Percentiles rank a stretch among this genome's conserved stretches.
Evolutionary conservation across 495 filamentous ascomycete genomes (phyloP).

Genomic region (Filosporella fistucella): DNA sequence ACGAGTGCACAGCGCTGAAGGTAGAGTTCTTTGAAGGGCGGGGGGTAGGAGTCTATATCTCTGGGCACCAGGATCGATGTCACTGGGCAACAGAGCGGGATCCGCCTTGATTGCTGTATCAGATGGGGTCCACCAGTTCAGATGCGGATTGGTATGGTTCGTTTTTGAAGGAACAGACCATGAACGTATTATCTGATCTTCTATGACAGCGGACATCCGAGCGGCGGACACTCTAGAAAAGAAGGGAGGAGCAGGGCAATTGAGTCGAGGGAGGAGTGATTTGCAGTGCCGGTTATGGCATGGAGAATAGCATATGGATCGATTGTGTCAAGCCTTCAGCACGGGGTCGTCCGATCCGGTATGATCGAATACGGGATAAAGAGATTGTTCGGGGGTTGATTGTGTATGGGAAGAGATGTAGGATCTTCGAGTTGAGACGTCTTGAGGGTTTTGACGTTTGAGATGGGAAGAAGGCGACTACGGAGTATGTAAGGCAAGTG

Average conservation of each 20-base stretch:
- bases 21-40: neutral
- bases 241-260: neutral
- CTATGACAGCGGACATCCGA: constrained; percentile 25
- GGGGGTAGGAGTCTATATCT: constrained; percentile 21
- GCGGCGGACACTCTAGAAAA: constrained; percentile 10
- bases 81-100: constrained; percentile 10
- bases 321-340: constrained; percentile 5
- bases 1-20: constrained; percentile 24
- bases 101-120: constrained; percentile 17
- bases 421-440: constrained; percentile 25
- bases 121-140: constrained; percentile 5
- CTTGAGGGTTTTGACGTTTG: constrained; percentile 11
- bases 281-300: constrained; percentile 9
- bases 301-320: constrained; percentile 1
- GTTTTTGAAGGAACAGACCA: constrained; percentile 17
- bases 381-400: neutral
- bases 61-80: constrained; percentile 10
- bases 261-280: neutral
- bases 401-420: neutral
- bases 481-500: neutral
- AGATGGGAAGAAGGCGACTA: neutral
- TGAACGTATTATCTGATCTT: constrained; percentile 21
- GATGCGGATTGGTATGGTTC: constrained; percentile 14
- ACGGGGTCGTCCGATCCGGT: constrained; percentile 15
- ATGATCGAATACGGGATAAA: constrained; percentile 9